Percentiles rank a stretch among this genome's conserved stretches.
Conservation (phyloP, 2,329 filamentous ascomycete genomes). For the Sporothrix variecibatus region DNA sequence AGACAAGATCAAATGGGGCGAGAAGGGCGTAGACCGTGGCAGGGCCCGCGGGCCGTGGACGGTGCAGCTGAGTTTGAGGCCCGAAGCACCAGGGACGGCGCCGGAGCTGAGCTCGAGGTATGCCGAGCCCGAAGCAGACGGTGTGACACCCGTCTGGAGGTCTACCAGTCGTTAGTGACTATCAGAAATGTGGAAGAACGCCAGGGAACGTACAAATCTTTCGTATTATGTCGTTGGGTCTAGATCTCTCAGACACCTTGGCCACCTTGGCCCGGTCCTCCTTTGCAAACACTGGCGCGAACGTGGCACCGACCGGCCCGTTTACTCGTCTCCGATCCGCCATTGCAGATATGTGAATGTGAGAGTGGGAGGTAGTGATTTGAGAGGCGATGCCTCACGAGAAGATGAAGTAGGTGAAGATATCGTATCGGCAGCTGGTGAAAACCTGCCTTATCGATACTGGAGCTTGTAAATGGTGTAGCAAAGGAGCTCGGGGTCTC, state of each 20-base stretch:
- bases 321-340: constrained; percentile 88
- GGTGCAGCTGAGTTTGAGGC: constrained; percentile 88
- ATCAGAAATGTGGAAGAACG: not conserved
- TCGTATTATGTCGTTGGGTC: constrained; percentile 70
- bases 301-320: constrained; percentile 76
- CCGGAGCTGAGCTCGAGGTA: constrained; percentile 43
- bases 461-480: no score
- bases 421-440: not conserved
- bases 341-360: constrained; percentile 49
- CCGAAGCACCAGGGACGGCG: constrained; percentile 45
- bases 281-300: constrained; percentile 63
- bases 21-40: constrained; percentile 86
- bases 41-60: constrained; percentile 92
- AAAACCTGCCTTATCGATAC: no score
- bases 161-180: constrained; percentile 52
- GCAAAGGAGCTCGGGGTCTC: no score
- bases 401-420: no score
- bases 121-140: constrained; percentile 74
- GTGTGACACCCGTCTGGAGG: constrained; percentile 86
- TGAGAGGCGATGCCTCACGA: not conserved
- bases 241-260: constrained; percentile 51
- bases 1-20: constrained; percentile 85
- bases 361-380: not conserved
- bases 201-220: constrained; percentile 73
- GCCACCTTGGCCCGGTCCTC: constrained; percentile 43